Base-by-base conservation (phyloP, 1,139 yeast genomes). In the Magnusiomyces clavatus region DNA sequence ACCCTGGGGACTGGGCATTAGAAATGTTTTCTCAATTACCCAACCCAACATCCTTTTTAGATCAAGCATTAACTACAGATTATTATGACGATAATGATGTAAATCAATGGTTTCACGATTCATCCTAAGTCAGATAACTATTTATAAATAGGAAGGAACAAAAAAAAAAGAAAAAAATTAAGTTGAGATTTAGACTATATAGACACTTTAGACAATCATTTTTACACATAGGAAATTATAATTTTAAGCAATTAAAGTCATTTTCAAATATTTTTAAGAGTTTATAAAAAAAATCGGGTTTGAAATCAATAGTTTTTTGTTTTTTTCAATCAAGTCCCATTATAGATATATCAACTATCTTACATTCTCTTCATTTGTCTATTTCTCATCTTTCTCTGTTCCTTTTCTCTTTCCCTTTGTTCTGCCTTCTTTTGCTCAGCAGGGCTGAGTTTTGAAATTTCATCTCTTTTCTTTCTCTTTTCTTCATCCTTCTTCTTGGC, bases 401-500 rank as follows among this genome's bases (percentile, higher is more conserved):
- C 77, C 66, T 78, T 78, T 54, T 77, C 83, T 58, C 74, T 74
- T 71, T 78, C 81, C 72, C 83, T 87, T 72, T 80, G 84, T 62
- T 86, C 94, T 52, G 78, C 69, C 70, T 83, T 87, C 61, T 82
- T 81, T 65, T 83, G 73, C 58, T 69, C 73, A 44, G 67, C 89
- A 57, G 86, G 80, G 47, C 82, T 75, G 65, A 83, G 69, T 57
- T 75, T 74, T 63, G 83, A 74, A 64, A 76, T 66, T 57, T 75
- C 72, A 61, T 81, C 80, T 62, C 72, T 65, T 58, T 76, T 74
- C 64, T 78, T 77, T 67, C 82, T 80, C 69, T 80, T 81, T 68
- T 81, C 80, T 70, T 83, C 84, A 41, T 86, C 79, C 69, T 80
- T 82, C 69, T 81, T 81, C 56, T 76, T 79, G 53, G 82, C 86